These are phyloP conservation scores for Colletotrichum chlorophyti DNA, from an alignment of 2,329 filamentous ascomycete genomes.

Conservation along the genomic window DNA sequence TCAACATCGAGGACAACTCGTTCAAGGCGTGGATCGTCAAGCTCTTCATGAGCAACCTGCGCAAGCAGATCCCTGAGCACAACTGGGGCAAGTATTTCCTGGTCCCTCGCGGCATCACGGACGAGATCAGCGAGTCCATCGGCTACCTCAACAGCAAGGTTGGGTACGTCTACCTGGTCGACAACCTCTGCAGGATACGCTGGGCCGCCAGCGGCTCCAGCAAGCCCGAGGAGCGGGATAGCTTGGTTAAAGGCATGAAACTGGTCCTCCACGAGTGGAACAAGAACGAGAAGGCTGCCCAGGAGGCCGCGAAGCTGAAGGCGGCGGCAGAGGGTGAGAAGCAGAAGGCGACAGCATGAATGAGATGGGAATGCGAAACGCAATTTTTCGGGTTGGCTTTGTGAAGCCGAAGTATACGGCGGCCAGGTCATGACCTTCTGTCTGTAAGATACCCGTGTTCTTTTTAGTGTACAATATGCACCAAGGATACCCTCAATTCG, in stretches of 20 bases:
- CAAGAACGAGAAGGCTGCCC: constrained; percentile 44
- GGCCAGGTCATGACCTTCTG: constrained; percentile 4
- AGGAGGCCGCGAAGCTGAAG: constrained; percentile 5
- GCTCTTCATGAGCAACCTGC: constrained; percentile 61
- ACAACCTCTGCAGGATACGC: constrained; percentile 85
- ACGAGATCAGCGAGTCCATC: constrained; percentile 68
- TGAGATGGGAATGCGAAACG: too few relatives aligned
- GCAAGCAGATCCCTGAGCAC: constrained; percentile 54
- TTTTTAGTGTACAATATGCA: constrained; percentile 29
- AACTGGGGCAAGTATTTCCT: constrained; percentile 69
- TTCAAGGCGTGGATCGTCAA: constrained; percentile 67
- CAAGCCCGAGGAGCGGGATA: constrained; percentile 69
- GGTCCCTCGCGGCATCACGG: constrained; percentile 63
- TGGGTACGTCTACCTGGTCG: constrained; percentile 91
- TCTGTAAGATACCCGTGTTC: constrained; percentile 26
- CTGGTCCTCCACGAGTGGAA: constrained; percentile 67
- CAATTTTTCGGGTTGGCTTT: constrained; percentile 5
- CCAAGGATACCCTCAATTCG: constrained; percentile 27
- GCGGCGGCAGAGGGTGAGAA: constrained; percentile 1
- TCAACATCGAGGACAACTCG: constrained; percentile 87
- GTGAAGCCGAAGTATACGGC: neutral
- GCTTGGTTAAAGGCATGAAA: constrained; percentile 69
- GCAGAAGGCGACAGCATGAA: neutral
- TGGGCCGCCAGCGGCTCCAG: constrained; percentile 88
- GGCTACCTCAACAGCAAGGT: constrained; percentile 87